Base-by-base conservation (phyloP, 305 asterid genomes). In the Fraxinus dipetala region DNA sequence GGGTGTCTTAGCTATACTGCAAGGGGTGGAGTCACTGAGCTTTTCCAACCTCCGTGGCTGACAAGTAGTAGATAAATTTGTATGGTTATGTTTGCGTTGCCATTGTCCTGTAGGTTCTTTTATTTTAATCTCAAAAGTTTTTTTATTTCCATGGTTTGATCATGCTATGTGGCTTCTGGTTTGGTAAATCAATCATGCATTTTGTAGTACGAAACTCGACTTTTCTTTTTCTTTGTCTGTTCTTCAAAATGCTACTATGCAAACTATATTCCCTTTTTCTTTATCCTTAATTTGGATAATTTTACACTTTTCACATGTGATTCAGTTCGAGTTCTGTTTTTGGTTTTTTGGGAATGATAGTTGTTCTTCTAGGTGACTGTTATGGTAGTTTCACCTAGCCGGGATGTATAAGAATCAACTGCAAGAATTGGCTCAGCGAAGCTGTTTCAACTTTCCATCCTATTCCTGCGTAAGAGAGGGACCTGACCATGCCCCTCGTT, bases 401-500 rank as follows among this genome's bases (percentile, higher is more conserved):
- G 45, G 76, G 45, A 89, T 89, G 92, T 89, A 82, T 87, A 89
- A 89, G 89, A 89, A 88, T 70, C 92, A 89, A 82, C 85, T 89
- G 45, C 92, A 89, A 61, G 92, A 89, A 73, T 83, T 89, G 2
- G 92, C 92, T 79, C 92, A 89, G 59, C 61, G 92, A 48, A 89
- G 92, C 82, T 89, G 92, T 26, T 89, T 89, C 87, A 89, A 89
- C 54, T 90, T 89, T 6, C 92, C 92, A 54, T 79, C 90, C 0
- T 89, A 89, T 9, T 81, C 91, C 4, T 83, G 88, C 79, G 84
- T 79, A 24, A 63, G 91, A 40, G 88, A 89, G 84, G 92, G 91
- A 3, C 92, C 92, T 34, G 92, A 89, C 69, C 92, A 89, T 73
- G 90, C 92, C 6, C 92, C 92, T 2, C 84, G 92, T 20, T 88